Base-by-base conservation (phyloP, 2,329 filamentous ascomycete species). In the Fusarium equiseti region DNA sequence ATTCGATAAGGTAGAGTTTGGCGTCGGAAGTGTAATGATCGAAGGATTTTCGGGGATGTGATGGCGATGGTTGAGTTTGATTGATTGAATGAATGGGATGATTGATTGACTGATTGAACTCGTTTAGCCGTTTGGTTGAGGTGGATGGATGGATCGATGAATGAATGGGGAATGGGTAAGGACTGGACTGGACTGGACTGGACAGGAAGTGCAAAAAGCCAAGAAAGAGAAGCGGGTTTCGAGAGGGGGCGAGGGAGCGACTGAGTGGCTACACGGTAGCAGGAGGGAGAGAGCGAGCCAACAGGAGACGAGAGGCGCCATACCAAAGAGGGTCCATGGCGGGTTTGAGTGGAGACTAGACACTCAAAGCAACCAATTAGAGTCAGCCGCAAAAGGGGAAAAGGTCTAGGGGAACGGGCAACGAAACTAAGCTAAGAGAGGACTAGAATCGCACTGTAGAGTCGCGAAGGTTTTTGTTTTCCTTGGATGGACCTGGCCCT, bases 131-230 rank as follows among this genome's bases (percentile, higher is more conserved):
- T 61, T 53, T 53, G 71, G 58, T 62, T 70, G 60, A 56, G 58
- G 63, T 71, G 58, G 60, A 56, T 62, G 51, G 35, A 38, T 52
- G 35, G 70, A 73, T 69, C 27, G 63, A 58, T 65, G 56, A 60
- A 68, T 53, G 50, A 53, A 53, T 53, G 50, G 35, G 50, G 50
- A 53, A 53, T 53, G 50, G 50, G 50, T 43, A 52, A 29, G 68
- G 68, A 72, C 68, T 55, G 69, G 58, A 38, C 52, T 60, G 65
- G 57, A 32, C 55, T 35, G 55, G 64, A 56, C 58, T 59, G 55
- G 67, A 61, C 55, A 73, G 69, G 35, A 66, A 69, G 60, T 72
- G 69, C 60, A 72, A 72, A 72, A 68, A 57, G 66, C 62, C 70
- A 72, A 72, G 66, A 59, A 66, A 56, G 45, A 66, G 62, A 62